Conservation (phyloP, 352 stramenopile genomes). For the Pythium insidiosum region DNA sequence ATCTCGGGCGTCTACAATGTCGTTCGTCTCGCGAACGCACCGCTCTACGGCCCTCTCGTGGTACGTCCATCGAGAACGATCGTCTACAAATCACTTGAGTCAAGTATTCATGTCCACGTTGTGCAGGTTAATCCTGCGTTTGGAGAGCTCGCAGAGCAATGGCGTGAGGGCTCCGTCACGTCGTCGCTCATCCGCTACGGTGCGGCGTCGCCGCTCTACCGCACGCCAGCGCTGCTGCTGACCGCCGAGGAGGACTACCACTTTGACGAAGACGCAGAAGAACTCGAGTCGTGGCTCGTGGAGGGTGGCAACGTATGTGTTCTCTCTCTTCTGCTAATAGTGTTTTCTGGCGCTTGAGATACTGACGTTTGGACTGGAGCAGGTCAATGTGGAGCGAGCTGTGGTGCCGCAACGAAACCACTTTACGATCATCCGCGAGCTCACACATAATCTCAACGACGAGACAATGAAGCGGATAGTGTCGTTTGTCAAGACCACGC, state of each 20-base stretch:
- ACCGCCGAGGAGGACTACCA: conserved; percentile 78
- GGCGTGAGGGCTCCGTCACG: conserved; percentile 61
- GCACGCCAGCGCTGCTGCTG: conserved; percentile 46
- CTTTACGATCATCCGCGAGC: conserved; percentile 61
- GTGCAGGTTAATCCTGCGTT: conserved; percentile 57
- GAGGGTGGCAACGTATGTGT: conserved; percentile 42
- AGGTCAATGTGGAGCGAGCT: conserved; percentile 33
- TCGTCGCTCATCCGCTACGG: conserved; percentile 31
- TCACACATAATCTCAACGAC: conserved; percentile 25
- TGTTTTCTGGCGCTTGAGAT: not conserved
- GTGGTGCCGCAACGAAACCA: conserved; percentile 52
- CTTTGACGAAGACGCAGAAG: conserved; percentile 56
- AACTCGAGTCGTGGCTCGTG: conserved; percentile 54
- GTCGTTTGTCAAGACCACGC: conserved; percentile 31
- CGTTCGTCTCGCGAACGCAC: conserved; percentile 62
- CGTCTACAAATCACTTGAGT: no score
- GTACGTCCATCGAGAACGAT: conserved; percentile 11
- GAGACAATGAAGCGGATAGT: conserved; percentile 37
- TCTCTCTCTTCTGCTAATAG: not conserved
- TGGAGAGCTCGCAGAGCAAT: conserved; percentile 50
- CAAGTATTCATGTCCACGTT: no score
- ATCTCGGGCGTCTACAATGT: conserved; percentile 86
- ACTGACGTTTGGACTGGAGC: not conserved
- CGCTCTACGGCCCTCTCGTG: conserved; percentile 61
- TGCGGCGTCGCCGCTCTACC: conserved; percentile 28